Percentiles rank a stretch among this genome's conserved stretches.
phyloP scores from a whole-genome alignment of 2,329 filamentous ascomycete species.

The Macrophomina pseudophaseolina region DNA sequence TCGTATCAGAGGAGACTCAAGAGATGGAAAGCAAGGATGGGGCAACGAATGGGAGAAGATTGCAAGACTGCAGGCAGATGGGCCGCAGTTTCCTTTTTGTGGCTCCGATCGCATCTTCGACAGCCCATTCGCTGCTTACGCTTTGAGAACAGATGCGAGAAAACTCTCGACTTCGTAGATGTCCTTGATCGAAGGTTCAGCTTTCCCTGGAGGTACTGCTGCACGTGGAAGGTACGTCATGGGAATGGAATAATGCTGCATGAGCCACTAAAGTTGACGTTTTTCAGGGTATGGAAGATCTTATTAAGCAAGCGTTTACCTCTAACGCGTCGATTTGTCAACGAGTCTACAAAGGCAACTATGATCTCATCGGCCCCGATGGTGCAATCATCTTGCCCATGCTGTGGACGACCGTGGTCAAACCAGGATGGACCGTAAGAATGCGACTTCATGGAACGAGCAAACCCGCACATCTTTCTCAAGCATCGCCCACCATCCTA shows the following conservation, averaged over 20 bases:
- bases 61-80: neutral
- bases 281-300: conserved; percentile 52
- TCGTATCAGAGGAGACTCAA: neutral
- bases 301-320: conserved; percentile 56
- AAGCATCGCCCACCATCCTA: neutral
- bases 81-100: neutral
- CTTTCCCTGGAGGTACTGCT: conserved; percentile 85
- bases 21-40: neutral
- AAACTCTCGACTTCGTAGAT: conserved; percentile 87
- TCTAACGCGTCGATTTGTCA: conserved; percentile 53
- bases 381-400: conserved; percentile 56
- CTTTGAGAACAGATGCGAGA: conserved; percentile 50
- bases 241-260: no score
- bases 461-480: neutral
- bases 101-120: neutral
- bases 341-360: conserved; percentile 53
- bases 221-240: conserved; percentile 76
- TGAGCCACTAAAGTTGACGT: neutral
- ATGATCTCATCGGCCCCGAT: conserved; percentile 54
- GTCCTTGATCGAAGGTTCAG: conserved; percentile 89
- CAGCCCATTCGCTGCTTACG: neutral
- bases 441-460: conserved; percentile 46
- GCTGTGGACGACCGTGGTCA: conserved; percentile 54
- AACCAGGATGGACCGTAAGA: conserved; percentile 54
- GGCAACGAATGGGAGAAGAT: neutral